Evolutionary conservation across 306 rosid species (phyloP), one percentile per base, ranked within the genome.

Genomic region (Dryas octopetala): DNA sequence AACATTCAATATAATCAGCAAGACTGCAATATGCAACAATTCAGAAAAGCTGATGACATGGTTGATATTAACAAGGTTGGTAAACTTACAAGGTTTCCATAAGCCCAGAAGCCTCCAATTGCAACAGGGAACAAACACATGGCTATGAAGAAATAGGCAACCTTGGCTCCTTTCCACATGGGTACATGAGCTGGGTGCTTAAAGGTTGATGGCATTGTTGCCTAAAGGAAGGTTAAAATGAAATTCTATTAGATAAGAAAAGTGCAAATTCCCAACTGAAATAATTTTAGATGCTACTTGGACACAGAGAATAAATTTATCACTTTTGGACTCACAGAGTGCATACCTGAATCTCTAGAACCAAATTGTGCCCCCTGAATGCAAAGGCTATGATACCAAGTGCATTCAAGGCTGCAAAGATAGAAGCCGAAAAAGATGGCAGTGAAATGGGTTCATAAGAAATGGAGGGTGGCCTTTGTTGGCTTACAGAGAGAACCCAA

Each of bases 151-250:
- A 95, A 86, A 83, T 92, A 95, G 54, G 97, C 99, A 83, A 95
- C 97, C 84, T 92, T 95, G 82, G 97, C 99, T 54, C 99, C 99
- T 88, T 85, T 92, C 99, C 99, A 95, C 99, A 95, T 95, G 13
- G 99, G 99, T 55, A 95, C 97, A 62, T 92, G 97, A 84, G 99
- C 99, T 8, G 99, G 99, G 76, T 95, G 96, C 87, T 95, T 95
- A 74, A 95, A 95, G 54, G 97, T 95, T 19, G 99, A 95, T 23
- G 99, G 99, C 99, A 95, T 95, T 73, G 99, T 95, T 49, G 99
- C 84, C 99, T 91, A 82, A 74, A 66, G 60, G 40, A 65, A 65
- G 73, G 60, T 70, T 32, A 32, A 76, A 70, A 23, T 41, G 47
- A 64, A 53, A 62, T 54, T 74, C 61, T 41, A 53, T 68, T 38